These are phyloP conservation scores for Basipetospora chlamydospora DNA, from an alignment of 2,329 filamentous ascomycete genomes.

Conservation along the genomic window DNA sequence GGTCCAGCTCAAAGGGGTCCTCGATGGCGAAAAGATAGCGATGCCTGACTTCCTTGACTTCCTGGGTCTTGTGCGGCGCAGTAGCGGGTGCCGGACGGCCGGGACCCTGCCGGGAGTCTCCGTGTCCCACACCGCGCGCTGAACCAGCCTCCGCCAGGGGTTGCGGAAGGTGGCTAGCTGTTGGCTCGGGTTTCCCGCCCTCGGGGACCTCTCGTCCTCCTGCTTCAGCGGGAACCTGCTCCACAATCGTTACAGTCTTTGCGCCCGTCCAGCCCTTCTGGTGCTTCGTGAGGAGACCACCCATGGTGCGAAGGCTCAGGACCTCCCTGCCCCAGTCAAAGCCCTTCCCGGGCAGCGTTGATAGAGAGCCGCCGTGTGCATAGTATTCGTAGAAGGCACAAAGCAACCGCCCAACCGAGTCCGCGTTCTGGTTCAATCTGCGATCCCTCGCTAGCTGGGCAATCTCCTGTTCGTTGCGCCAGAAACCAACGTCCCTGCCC, in stretches of 20 bases:
- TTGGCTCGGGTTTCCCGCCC: too few relatives aligned
- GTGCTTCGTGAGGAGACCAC: constrained; percentile 58
- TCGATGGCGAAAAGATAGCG: constrained; percentile 82
- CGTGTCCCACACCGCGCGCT: too few relatives aligned
- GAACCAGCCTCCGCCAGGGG: too few relatives aligned
- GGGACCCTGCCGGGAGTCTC: too few relatives aligned
- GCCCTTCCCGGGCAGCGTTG: constrained; percentile 31
- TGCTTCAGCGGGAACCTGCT: not conserved
- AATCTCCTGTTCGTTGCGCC: constrained; percentile 61
- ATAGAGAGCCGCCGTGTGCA: constrained; percentile 44
- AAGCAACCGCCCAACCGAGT: constrained; percentile 57
- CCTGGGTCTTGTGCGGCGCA: constrained; percentile 1
- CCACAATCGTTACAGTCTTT: constrained; percentile 38
- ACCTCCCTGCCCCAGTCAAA: constrained; percentile 77
- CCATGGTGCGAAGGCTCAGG: constrained; percentile 57
- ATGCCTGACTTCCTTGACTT: constrained; percentile 55
- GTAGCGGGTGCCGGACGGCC: too few relatives aligned
- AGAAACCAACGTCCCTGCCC: constrained; percentile 62
- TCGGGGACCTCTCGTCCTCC: too few relatives aligned
- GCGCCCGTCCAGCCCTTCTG: constrained; percentile 80
- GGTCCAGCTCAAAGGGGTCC: constrained; percentile 76
- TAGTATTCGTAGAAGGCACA: constrained; percentile 84
- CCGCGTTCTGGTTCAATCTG: constrained; percentile 51
- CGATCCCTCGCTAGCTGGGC: constrained; percentile 39
- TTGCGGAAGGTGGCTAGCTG: too few relatives aligned